Evolutionary conservation across 257 asterid genomes (phyloP), one percentile per base, ranked within the genome.

Genomic region (Nicotiana attenuata): DNA sequence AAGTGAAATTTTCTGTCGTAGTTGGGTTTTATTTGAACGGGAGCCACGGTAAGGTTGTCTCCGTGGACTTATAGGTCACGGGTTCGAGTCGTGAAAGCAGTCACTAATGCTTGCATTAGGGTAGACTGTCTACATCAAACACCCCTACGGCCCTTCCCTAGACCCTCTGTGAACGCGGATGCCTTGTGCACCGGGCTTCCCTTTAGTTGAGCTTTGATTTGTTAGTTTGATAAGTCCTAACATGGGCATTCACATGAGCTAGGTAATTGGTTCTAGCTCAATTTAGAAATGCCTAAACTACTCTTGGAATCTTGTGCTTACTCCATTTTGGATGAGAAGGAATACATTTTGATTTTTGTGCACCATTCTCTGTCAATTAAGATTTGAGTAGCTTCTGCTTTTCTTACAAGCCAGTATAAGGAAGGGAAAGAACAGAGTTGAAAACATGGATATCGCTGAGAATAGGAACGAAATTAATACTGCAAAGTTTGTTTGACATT

Each of bases 311-410:
- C 77, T 69, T 69, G n/a, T 69, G n/a, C 41, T n/a, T n/a, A 41
- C 57, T 69, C n/a, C 77, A 69, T 45, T 69, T 41, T 69, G 78
- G 78, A 69, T 33, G 7, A 69, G 35, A 69, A 69, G 41, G 59
- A 20, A n/a, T 22, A 41, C 33, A 52, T 41, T 69, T 22, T 10
- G 17, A 45, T 38, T 69, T 41, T 29, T 69, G 31, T 69, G 33
- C 53, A 41, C 45, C 57, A 69, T 69, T 69, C 57, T 11, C 33
- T 20, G 77, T 69, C 77, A 19, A 20, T 69, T 14, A 52, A 52
- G 61, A 17, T 57, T 57, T 71, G 22, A 41, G 59, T 71, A 71
- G 78, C 59, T 7, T 71, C n/a, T 71, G 20, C 78, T 13, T 20
- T 41, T 71, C 35, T 20, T 16, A 71, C 35, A 71, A 41, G 59